Base-by-base conservation (phyloP, 73 alveolate species). In the Uronychia setigera region DNA sequence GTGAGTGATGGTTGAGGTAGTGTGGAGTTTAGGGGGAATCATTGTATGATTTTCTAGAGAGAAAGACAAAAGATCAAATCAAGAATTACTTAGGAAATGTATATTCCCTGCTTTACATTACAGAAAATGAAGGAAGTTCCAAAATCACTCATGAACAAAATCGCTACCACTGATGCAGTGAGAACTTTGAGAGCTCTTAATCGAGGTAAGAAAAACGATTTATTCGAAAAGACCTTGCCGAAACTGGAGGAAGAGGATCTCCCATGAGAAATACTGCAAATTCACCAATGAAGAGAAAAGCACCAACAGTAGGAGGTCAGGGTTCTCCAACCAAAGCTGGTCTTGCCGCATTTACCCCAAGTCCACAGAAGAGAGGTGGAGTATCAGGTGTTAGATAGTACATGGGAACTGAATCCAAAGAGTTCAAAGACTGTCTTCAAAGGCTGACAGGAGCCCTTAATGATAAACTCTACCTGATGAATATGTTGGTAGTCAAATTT, bases 11-110 rank as follows among this genome's bases (percentile, higher is more conserved):
- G n/a, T n/a, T n/a, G n/a, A n/a, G n/a, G n/a, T n/a, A n/a, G n/a
- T n/a, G n/a, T 46, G 67, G 19, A 46, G n/a, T 5, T 19, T 83
- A 83, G 91, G 91, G 91, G 1, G 91, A 83, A 31, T 11, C 85
- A 19, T 46, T 83, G 59, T 83, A n/a, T 46, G 91, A 83, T 31
- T 83, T 83, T 60, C 75, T 83, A 14, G 91, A 83, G 34, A 29
- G 91, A 28, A 26, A 83, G 77, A 82, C 75, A 1, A 83, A 83
- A 35, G 32, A 33, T 5, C 60, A 83, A 59, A 83, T 83, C 1
- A 82, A 1, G 91, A 83, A 29, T 79, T 82, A 26, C 67, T 76
- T 5, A 80, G 91, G 32, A 14, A 83, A 76, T 85, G 84, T 14
- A 60, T 75, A 26, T 33, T 11, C 5, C 5, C n/a, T 5, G 67